A percentile compares a stretch with the other conserved stretches of the same genome.
phyloP scores from a whole-genome alignment of 768 basidiomycete species.

The Coprinellus aureogranulatus region DNA sequence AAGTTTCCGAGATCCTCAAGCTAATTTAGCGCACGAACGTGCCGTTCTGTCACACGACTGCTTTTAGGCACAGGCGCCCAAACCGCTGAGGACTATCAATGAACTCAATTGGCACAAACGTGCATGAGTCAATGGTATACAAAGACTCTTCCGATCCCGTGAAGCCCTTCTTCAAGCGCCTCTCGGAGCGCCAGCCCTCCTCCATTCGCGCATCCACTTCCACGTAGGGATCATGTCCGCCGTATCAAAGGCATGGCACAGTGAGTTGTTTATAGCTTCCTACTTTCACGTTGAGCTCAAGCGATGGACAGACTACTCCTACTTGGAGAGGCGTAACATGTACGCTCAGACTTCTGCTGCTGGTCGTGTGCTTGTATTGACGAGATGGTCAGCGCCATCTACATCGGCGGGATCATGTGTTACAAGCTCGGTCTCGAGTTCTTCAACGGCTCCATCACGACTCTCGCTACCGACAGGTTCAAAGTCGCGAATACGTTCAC shows the following conservation, averaged over 20 bases:
- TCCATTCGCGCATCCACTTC: not conserved
- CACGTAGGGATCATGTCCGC: not conserved
- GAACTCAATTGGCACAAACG: too few relatives aligned
- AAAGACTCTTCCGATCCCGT: too few relatives aligned
- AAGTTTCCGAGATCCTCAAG: too few relatives aligned
- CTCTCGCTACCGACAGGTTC: constrained; percentile 32
- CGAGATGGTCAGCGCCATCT: constrained; percentile 11
- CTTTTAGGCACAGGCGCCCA: too few relatives aligned
- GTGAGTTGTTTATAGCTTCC: not conserved
- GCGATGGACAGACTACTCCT: constrained; percentile 21
- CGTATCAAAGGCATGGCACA: not conserved
- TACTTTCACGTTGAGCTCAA: not conserved
- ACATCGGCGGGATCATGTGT: constrained; percentile 30
- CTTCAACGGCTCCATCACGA: constrained; percentile 33
- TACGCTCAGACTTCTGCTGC: constrained; percentile 1
- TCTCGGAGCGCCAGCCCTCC: too few relatives aligned
- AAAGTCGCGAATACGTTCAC: constrained; percentile 22
- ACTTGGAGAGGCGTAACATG: constrained; percentile 29
- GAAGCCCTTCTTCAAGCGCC: not conserved
- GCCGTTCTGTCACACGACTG: too few relatives aligned
- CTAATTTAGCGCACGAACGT: too few relatives aligned
- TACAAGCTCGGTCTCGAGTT: constrained; percentile 34
- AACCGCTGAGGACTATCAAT: too few relatives aligned
- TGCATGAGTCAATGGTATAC: too few relatives aligned
- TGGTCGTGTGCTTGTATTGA: not conserved